Evolutionary conservation across 2,329 filamentous ascomycete genomes (phyloP), one percentile per base, ranked within the genome.

Genomic region (Parastagonospora nodorum): DNA sequence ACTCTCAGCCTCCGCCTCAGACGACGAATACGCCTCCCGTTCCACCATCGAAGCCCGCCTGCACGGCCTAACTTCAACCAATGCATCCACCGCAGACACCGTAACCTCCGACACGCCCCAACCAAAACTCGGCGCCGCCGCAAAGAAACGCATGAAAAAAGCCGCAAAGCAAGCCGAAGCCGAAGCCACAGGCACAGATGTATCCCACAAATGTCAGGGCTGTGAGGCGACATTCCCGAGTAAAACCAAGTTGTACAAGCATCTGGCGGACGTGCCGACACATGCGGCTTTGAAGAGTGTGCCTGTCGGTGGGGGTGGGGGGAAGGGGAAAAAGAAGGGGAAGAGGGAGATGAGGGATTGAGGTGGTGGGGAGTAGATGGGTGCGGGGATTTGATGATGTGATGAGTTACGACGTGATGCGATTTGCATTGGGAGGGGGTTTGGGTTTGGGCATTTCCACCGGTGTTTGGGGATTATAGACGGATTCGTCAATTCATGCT

Each of bases 191-290:
- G 64, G 69, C 5, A 11, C 54, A 2, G 69, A 69, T 2, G 16
- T 57, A 58, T 77, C 85, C 28, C 83, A 90, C 45, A 87, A 87
- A 63, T 97, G 94, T 68, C 83, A 88, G 2, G 83, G 86, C 4
- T 97, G 94, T 73, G 83, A 85, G 59, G 90, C 89, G 59, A 82
- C 76, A 0, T 99, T 97, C 75, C 84, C 83, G 0, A 90, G 88
- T 1, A 87, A 85, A 60, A 88, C 84, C 5, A 86, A 85, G 58
- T 74, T 95, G 14, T 93, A 93, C 69, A 78, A 82, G 45, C 91
- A 95, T 71, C 80, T 94, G 50, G 83, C 84, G 55, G 82, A 64
- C n/a, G 74, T 83, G 14, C 61, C 60, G 0, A 76, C 76, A 8
- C 89, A 94, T 75, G 88, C 87, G 5, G 82, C 84, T 28, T 77